Evolutionary conservation across 192 early-diverging fungal genomes (phyloP).

Genomic region (Coemansia furcata): DNA sequence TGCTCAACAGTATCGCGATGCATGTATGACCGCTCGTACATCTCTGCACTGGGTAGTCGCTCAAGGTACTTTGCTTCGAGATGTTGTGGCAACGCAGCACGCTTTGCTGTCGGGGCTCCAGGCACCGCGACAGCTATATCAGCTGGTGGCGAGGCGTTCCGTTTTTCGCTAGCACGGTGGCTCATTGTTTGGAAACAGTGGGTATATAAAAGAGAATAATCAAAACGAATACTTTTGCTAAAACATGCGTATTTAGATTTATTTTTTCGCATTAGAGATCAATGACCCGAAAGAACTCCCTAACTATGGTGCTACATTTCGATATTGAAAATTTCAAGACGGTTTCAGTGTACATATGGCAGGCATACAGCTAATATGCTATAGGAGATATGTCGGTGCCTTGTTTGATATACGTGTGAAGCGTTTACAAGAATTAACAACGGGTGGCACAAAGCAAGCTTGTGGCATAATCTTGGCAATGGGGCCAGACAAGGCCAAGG

Average conservation of each 20-base stretch:
- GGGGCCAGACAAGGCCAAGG: too few relatives aligned
- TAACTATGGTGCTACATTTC: too few relatives aligned
- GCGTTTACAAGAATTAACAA: too few relatives aligned
- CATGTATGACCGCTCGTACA: conserved; percentile 96
- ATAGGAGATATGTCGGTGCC: too few relatives aligned
- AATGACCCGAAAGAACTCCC: too few relatives aligned
- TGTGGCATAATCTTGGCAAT: too few relatives aligned
- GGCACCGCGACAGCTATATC: neutral
- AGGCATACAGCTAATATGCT: too few relatives aligned
- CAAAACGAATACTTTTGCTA: neutral
- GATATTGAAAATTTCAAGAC: too few relatives aligned
- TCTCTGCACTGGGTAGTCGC: conserved; percentile 80
- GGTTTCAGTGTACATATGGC: too few relatives aligned
- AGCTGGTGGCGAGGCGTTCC: neutral
- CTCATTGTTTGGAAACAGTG: neutral
- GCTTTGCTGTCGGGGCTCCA: neutral
- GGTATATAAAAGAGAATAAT: neutral
- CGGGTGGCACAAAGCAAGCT: too few relatives aligned
- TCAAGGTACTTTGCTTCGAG: conserved; percentile 72
- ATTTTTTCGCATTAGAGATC: too few relatives aligned
- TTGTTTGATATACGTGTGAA: too few relatives aligned
- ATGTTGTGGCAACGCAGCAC: neutral
- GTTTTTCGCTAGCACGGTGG: neutral
- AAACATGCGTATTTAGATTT: neutral
- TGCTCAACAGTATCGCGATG: conserved; percentile 87